These are phyloP conservation scores for Eucalyptus urophylla DNA, from an alignment of 345 rosid genomes.

Conservation along the genomic window DNA sequence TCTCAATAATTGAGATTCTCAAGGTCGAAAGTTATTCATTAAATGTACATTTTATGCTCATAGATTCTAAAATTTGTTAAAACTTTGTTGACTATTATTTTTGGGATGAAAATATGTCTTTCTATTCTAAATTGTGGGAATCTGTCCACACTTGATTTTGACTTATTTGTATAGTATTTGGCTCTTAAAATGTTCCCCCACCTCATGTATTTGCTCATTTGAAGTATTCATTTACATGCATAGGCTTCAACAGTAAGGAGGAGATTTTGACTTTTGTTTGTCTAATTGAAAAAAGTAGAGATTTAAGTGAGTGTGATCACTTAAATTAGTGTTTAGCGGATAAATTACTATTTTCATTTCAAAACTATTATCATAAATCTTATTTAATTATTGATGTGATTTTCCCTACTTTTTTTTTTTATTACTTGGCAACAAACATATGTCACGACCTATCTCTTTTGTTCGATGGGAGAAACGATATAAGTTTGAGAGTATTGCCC, in stretches of 20 bases:
- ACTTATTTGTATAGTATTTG: not conserved
- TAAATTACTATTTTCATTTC: not conserved
- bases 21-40: not conserved
- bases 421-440: not conserved
- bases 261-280: not conserved
- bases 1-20: not conserved
- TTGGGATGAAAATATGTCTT: not conserved
- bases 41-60: not conserved
- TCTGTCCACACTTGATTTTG: not conserved
- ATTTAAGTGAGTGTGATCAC: not conserved
- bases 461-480: rapidly evolving
- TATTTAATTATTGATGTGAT: not conserved
- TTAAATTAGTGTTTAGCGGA: not conserved
- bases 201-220: not conserved
- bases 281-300: not conserved
- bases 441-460: not conserved
- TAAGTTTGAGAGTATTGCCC: conserved; percentile 15
- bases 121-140: not conserved
- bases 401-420: not conserved
- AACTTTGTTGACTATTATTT: not conserved
- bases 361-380: not conserved
- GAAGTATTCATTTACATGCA: not conserved
- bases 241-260: not conserved
- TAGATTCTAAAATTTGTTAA: not conserved
- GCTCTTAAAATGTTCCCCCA: not conserved